Evolutionary conservation across 306 rosid genomes (phyloP), one percentile per base, ranked within the genome.

Genomic region (Vicia sativa): DNA sequence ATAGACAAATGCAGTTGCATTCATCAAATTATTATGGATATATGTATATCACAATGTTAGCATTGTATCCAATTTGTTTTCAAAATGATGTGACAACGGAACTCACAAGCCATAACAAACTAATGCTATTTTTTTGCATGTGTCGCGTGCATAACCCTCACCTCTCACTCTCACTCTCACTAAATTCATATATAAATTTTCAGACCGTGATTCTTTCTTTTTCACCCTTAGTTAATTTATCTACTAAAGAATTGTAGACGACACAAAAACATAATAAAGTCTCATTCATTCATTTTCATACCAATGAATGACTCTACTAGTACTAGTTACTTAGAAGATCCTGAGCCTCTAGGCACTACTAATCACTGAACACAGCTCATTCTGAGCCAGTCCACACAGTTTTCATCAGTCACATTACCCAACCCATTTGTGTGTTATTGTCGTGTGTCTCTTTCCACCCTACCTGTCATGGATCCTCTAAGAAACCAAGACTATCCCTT

Each of bases 401-500:
- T 44, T 64, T 67, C 65, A 52, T 41, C 58, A 45, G 49, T 46
- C 37, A 16, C 11, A 54, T 52, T 35, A 64, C 74, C 80, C 37
- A 55, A 52, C 77, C 43, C 48, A 29, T 75, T 59, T 42, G 61
- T 71, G 61, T 46, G 71, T 71, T 70, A 71, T 62, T 70, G 55
- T 62, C 67, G 55, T 62, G 67, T 43, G 77, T 79, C 76, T 75
- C 74, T 72, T 65, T 73, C 82, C 82, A 49, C 79, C 23, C 25
- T 28, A 31, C 26, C 65, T 43, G 61, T 59, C 75, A 67, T 48
- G 58, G 58, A 55, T 61, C 39, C 26, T 69, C 42, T 45, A 7
- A 46, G n/a, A 68, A 60, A 46, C 26, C 15, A 48, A 44, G n/a
- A 43, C 72, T 76, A 65, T 7, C 65, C 65, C 45, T 41, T 46